phyloP scores from a whole-genome alignment of 1,284 basidiomycete genomes.

The Ceratobasidium sp. region DNA sequence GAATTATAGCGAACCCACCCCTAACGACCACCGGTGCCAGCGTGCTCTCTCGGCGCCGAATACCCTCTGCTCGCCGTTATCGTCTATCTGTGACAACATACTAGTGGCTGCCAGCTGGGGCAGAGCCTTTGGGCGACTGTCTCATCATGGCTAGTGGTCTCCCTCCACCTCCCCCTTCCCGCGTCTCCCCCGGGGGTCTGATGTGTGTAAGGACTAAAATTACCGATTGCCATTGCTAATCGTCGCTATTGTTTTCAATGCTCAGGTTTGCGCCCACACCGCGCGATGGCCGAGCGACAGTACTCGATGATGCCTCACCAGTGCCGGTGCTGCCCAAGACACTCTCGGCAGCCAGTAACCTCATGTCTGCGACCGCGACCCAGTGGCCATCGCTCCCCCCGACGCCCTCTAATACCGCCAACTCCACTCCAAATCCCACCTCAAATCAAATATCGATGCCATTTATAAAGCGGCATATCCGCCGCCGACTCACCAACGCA shows the following conservation, averaged over 20 bases:
- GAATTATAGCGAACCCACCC: constrained; percentile 26
- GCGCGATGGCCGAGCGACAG: constrained; percentile 16
- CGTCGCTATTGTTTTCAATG: background rate
- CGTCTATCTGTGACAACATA: constrained; percentile 11
- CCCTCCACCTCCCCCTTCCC: constrained; percentile 31
- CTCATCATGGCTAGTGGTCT: constrained; percentile 22
- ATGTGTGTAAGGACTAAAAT: constrained; percentile 14
- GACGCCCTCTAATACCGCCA: constrained; percentile 31
- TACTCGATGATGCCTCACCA: constrained; percentile 32
- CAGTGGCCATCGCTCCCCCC: constrained; percentile 42
- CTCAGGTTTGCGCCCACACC: constrained; percentile 36
- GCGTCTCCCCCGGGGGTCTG: constrained; percentile 28
- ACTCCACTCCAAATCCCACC: constrained; percentile 29
- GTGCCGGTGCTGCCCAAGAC: constrained; percentile 30
- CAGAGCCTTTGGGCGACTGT: constrained; percentile 39
- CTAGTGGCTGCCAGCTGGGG: constrained; percentile 2
- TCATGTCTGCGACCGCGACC: constrained; percentile 8
- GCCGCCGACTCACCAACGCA: constrained; percentile 87
- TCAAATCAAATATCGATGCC: constrained; percentile 76
- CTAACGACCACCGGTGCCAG: constrained; percentile 30
- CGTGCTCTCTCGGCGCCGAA: constrained; percentile 13
- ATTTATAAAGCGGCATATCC: constrained; percentile 92
- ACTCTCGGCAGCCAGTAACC: constrained; percentile 23
- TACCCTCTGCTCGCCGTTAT: constrained; percentile 8
- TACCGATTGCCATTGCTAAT: constrained; percentile 7